These are phyloP conservation scores for Blastocladiella emersonii DNA, from an alignment of 371 early-diverging fungal genomes.

Conservation along the genomic window DNA sequence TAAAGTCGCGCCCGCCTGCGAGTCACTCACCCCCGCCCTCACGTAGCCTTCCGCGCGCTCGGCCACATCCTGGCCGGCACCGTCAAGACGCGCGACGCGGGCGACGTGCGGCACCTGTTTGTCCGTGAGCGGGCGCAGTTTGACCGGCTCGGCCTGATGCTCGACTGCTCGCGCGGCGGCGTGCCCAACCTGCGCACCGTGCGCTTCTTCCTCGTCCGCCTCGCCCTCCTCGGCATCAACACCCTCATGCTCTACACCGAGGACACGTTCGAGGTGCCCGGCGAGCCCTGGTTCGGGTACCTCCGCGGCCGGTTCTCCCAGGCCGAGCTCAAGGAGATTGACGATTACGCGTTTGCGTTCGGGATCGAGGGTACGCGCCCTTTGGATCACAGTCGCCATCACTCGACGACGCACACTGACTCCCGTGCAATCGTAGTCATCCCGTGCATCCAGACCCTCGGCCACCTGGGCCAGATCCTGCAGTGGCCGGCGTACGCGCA, in stretches of 20 bases:
- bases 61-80: not conserved
- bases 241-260: slow-evolving; percentile 80
- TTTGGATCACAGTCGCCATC: too few species aligned
- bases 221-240: slow-evolving; percentile 67
- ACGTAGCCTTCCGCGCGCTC: not conserved
- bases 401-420: not conserved
- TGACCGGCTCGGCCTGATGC: slow-evolving; percentile 52
- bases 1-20: too few species aligned
- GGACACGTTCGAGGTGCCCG: slow-evolving; percentile 27
- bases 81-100: too few species aligned
- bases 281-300: slow-evolving; percentile 77
- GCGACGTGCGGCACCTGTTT: too few species aligned
- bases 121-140: slow-evolving; percentile 44
- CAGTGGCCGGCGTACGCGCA: slow-evolving; percentile 72
- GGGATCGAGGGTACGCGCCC: slow-evolving; percentile 12
- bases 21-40: too few species aligned
- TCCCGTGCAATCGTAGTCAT: slow-evolving; percentile 68
- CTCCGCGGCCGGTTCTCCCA: slow-evolving; percentile 55
- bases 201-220: slow-evolving; percentile 43
- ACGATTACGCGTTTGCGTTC: slow-evolving; percentile 60
- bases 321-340: slow-evolving; percentile 50
- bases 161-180: slow-evolving; percentile 72
- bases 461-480: slow-evolving; percentile 74
- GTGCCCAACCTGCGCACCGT: slow-evolving; percentile 48
- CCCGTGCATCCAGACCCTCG: slow-evolving; percentile 79